A percentile compares a stretch with the other conserved stretches of the same genome.
phyloP scores from a whole-genome alignment of 495 filamentous ascomycete genomes.

The Aspergillus asperescens region DNA sequence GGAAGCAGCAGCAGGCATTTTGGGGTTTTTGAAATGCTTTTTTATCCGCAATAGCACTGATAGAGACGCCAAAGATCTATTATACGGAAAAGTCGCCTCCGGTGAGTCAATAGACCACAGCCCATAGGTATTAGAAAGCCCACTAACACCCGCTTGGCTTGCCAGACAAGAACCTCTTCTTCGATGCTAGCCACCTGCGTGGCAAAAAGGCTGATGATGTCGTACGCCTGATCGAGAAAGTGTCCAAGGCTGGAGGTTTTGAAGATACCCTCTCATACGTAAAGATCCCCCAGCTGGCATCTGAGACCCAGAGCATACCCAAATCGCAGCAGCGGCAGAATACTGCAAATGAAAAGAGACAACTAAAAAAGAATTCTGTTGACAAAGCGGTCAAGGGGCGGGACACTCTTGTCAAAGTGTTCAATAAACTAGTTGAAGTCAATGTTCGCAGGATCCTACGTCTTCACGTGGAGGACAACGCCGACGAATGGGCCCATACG shows the following conservation, averaged over 20 bases:
- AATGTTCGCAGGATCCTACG: neutral
- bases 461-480: slow-evolving; percentile 1
- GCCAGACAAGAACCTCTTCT: neutral
- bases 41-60: neutral
- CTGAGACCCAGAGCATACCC: neutral
- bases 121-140: neutral
- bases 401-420: neutral
- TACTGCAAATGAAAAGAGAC: neutral
- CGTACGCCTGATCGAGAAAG: neutral
- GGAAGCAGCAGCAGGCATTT: neutral
- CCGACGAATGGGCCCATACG: neutral
- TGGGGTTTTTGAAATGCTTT: neutral
- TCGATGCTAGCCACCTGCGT: neutral
- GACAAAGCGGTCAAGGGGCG: neutral
- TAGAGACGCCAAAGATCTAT: neutral
- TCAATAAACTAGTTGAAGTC: neutral
- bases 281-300: neutral
- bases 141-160: neutral
- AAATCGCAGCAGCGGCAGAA: neutral
- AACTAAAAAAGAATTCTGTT: neutral
- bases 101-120: neutral
- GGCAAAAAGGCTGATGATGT: neutral
- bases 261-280: slow-evolving; percentile 4
- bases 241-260: neutral
- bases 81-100: neutral